Conservation (phyloP, 768 basidiomycete genomes). For the Tulasnella sp. region DNA sequence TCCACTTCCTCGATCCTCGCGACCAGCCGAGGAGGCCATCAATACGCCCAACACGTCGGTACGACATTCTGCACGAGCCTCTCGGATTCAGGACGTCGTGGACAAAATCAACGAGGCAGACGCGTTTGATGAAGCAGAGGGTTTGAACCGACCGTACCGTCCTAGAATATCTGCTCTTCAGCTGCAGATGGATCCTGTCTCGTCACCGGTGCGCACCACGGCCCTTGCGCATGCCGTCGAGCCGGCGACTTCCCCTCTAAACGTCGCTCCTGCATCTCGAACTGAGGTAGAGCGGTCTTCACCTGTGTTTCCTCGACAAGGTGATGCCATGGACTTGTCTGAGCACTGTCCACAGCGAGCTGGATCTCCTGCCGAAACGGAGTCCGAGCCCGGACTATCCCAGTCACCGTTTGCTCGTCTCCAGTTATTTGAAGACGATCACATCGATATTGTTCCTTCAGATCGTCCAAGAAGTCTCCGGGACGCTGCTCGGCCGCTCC, state of each 20-base stretch:
- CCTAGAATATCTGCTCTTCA: background rate
- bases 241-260: background rate
- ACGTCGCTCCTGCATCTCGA: background rate
- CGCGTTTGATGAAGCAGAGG: background rate
- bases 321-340: background rate
- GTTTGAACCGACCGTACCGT: background rate
- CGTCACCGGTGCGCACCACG: background rate
- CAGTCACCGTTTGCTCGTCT: background rate
- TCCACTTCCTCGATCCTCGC: background rate
- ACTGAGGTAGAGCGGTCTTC: background rate
- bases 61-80: background rate
- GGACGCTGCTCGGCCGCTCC: background rate
- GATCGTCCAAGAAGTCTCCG: background rate
- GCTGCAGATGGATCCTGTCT: background rate
- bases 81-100: background rate
- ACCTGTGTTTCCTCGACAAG: background rate
- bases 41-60: background rate
- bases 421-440: background rate
- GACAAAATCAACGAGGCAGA: conserved; percentile 4
- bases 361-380: background rate
- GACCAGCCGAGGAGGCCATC: background rate
- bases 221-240: background rate
- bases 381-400: background rate
- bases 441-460: background rate
- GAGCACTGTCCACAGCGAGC: background rate